Evolutionary conservation across 805 yeast species (phyloP).

Genomic region (Komagataella pastoris): DNA sequence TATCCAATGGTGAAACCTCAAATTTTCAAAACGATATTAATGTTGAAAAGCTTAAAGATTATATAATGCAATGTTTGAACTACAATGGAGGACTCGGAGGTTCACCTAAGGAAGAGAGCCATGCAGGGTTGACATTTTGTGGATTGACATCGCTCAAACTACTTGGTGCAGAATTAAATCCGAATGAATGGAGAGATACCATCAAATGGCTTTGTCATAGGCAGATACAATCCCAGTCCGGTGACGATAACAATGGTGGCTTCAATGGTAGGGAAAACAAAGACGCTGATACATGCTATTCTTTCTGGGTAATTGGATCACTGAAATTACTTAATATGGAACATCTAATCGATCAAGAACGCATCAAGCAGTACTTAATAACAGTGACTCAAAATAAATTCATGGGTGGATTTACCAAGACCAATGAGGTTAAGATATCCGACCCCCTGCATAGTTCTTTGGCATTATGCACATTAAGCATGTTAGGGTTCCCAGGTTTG

Average conservation of each 20-base stretch:
- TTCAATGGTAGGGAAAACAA: conserved; percentile 84
- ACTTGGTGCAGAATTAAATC: conserved; percentile 12
- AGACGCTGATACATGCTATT: conserved; percentile 75
- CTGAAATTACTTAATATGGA: conserved; percentile 25
- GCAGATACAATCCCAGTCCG: conserved; percentile 34
- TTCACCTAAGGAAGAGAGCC: conserved; percentile 43
- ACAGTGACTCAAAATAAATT: conserved; percentile 42
- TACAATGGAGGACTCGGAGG: conserved; percentile 65
- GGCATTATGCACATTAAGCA: conserved; percentile 36
- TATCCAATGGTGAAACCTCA: conserved; percentile 18
- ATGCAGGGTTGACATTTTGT: conserved; percentile 81
- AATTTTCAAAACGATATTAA: conserved; percentile 27
- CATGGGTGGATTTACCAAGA: conserved; percentile 71
- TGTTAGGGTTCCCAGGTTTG: background rate
- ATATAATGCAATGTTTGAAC: conserved; percentile 21
- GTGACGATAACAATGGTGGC: conserved; percentile 52
- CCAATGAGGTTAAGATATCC: conserved; percentile 37
- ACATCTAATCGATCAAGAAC: conserved; percentile 20
- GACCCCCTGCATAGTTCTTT: conserved; percentile 61
- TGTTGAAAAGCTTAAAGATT: conserved; percentile 20
- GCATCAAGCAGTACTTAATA: conserved; percentile 30
- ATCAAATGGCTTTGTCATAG: conserved; percentile 50
- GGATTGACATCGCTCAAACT: conserved; percentile 52
- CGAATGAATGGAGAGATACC: conserved; percentile 23
- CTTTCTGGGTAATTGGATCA: conserved; percentile 69